phyloP scores from a whole-genome alignment of 179 eudicot genomes.

The Beta macrorhiza region DNA sequence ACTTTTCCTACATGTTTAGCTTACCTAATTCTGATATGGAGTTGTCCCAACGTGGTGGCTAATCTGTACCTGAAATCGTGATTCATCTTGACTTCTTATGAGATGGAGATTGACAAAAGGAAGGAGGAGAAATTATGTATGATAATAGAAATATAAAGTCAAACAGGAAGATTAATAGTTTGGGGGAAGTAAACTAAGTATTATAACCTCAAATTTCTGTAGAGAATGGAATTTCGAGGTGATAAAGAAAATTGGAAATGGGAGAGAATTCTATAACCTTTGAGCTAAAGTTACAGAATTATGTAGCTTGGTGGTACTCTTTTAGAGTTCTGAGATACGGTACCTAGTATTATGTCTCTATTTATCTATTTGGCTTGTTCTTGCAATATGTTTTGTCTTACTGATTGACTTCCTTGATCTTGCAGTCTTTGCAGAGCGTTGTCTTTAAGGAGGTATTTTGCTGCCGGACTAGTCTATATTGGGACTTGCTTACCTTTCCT shows the following conservation, averaged over 20 bases:
- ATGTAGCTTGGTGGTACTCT: background rate
- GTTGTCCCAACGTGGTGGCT: background rate
- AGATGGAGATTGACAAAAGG: background rate
- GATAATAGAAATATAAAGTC: background rate
- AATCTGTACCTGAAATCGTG: background rate
- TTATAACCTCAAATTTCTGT: background rate
- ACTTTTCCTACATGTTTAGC: background rate
- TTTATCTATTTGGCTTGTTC: background rate
- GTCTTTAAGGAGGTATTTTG: slow-evolving; percentile 85
- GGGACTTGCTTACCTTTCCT: slow-evolving; percentile 10
- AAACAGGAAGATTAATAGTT: background rate
- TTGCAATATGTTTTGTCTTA: background rate
- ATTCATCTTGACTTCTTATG: background rate
- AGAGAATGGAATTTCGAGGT: background rate
- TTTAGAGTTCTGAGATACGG: background rate
- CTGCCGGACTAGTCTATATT: slow-evolving; percentile 16
- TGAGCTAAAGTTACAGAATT: background rate
- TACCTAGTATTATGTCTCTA: background rate
- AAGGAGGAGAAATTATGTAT: background rate
- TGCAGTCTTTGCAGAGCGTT: slow-evolving; percentile 99
- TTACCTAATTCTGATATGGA: background rate
- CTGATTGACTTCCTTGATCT: slow-evolving; percentile 29
- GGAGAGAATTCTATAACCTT: background rate
- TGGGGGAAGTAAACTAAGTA: background rate
- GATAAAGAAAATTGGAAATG: background rate